These are phyloP conservation scores for Mortierella sp. DNA, from an alignment of 371 early-diverging fungal species.

Conservation along the genomic window DNA sequence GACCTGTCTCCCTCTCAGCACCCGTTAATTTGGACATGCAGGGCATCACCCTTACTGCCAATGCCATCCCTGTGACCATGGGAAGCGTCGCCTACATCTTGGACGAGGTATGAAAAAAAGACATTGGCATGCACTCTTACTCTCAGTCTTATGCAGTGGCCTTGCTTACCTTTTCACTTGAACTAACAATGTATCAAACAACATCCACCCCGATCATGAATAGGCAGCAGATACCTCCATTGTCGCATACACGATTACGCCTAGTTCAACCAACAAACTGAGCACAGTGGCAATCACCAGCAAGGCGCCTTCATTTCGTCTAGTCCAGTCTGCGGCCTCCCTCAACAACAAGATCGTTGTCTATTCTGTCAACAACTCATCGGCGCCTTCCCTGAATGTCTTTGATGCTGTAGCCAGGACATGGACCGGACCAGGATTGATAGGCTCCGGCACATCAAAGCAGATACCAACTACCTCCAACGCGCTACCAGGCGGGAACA, in stretches of 20 bases:
- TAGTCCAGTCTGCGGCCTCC: background rate
- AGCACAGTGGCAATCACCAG: background rate
- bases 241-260: background rate
- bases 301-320: background rate
- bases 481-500: background rate
- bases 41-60: constrained; percentile 11
- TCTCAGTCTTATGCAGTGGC: too few relatives aligned
- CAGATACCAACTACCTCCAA: background rate
- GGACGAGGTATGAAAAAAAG: constrained; percentile 28
- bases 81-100: constrained; percentile 14
- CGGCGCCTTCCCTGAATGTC: background rate
- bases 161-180: too few relatives aligned
- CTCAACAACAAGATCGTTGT: background rate
- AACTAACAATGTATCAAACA: too few relatives aligned
- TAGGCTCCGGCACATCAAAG: background rate
- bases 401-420: background rate
- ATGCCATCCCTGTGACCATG: constrained; percentile 15
- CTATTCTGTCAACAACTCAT: background rate
- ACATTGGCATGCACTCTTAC: too few relatives aligned
- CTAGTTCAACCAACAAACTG: background rate
- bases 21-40: constrained; percentile 9
- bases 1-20: background rate
- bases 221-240: constrained; percentile 2
- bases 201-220: too few relatives aligned
- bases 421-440: background rate